Evolutionary conservation across 2,329 filamentous ascomycete species (phyloP), one percentile per base, ranked within the genome.

Genomic region (Beauveria rudraprayagi): DNA sequence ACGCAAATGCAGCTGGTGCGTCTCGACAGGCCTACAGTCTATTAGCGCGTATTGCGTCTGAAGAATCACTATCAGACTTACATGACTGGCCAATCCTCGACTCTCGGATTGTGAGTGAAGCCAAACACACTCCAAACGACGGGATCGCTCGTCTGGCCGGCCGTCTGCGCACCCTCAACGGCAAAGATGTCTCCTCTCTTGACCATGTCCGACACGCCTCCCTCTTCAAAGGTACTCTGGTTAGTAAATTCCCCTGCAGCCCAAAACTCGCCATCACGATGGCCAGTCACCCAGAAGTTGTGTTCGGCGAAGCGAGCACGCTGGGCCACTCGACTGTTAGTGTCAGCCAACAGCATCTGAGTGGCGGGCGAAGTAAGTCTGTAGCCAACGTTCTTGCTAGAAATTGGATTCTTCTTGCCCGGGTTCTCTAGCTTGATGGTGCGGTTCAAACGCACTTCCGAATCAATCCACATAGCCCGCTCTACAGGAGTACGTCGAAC

Each of bases 1-100:
- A 5, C 73, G 73, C 19, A 78, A 71, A 61, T 79, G 76, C 46
- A 80, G 69, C 62, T 79, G 75, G 60, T 79, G 76, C 30, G 76
- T 77, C 65, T 80, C 78, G 40, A 77, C 75, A 41, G 78, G 78
- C 78, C 77, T 80, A 37, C 41, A n/a, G 24, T 30, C 40, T 19
- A 56, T 67, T 54, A 63, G 55, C 40, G 17, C 24, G 19, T 53
- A 22, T 22, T 16, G 11, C 10, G 22, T 7, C 17, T 5, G 1
- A 7, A 16, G 2, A 26, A 16, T 11, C 3, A 48, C 44, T 0
- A 37, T 22, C 37, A 22, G 7, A 75, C 78, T 75, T 66, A 80
- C 78, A 80, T 80, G 10, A 80, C 78, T 5, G 78, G 78, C 78
- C 78, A 80, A 63, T 80, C 77, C 65, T 80, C 77, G 5, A 79